Conservation (phyloP, 2,329 filamentous ascomycete genomes). For the Coniochaeta sp. region DNA sequence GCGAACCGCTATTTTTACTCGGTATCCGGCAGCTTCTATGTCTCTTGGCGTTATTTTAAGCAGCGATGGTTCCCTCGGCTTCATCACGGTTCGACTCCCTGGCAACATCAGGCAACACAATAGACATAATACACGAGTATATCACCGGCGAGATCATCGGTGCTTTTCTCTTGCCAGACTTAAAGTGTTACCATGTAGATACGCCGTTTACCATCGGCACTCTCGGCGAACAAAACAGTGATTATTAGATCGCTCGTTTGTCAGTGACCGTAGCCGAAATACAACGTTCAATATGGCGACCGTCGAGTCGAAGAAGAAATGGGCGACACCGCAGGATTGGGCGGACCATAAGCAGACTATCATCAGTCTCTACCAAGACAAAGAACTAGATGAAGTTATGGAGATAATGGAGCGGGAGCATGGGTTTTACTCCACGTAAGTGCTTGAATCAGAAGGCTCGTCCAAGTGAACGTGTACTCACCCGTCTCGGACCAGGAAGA, state of each 20-base stretch:
- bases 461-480: neutral
- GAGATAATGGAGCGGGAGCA: conserved; percentile 3
- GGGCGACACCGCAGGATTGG: conserved; percentile 25
- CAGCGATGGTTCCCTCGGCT: neutral
- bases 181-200: neutral
- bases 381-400: conserved; percentile 3
- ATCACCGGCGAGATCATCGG: neutral
- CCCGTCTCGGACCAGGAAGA: conserved; percentile 7
- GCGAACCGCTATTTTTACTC: neutral
- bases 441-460: neutral
- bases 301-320: conserved; percentile 26
- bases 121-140: neutral
- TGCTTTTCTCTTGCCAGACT: neutral
- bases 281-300: neutral
- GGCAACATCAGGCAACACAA: neutral
- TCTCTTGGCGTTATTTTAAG: neutral
- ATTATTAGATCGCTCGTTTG: neutral
- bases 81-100: neutral
- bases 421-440: conserved; percentile 4
- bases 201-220: neutral
- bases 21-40: neutral
- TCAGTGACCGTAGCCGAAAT: neutral
- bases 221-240: neutral
- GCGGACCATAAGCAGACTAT: neutral
- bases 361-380: neutral